These are phyloP conservation scores for Jasminum sambac DNA, from an alignment of 257 asterid genomes.

Conservation along the genomic window DNA sequence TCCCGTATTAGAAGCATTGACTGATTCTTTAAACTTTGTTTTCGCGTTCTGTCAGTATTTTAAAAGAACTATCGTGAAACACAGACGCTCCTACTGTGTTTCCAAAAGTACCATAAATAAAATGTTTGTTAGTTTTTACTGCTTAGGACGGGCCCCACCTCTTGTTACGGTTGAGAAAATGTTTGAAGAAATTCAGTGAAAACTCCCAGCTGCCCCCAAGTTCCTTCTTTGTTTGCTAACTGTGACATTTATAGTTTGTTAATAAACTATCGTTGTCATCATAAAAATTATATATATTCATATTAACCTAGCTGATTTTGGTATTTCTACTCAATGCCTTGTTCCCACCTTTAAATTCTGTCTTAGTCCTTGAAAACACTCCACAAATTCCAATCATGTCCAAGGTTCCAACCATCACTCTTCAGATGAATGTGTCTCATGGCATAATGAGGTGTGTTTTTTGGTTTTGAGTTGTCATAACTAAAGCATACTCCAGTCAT, in stretches of 20 bases:
- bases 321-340: conserved; percentile 81
- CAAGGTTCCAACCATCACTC: conserved; percentile 70
- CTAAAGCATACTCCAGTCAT: background rate
- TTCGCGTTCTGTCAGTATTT: too few species aligned
- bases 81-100: too few species aligned
- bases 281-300: background rate
- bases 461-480: background rate
- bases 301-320: conserved; percentile 61
- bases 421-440: conserved; percentile 95
- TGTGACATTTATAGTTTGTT: conserved; percentile 76
- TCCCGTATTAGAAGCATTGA: too few species aligned
- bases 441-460: conserved; percentile 71
- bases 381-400: conserved; percentile 71
- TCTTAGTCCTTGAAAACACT: conserved; percentile 56
- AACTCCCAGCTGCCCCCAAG: conserved; percentile 72
- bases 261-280: background rate
- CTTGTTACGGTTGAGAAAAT: conserved; percentile 74
- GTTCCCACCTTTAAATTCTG: conserved; percentile 69
- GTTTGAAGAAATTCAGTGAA: conserved; percentile 63
- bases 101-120: too few species aligned
- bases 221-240: conserved; percentile 80
- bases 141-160: conserved; percentile 77
- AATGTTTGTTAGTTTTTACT: too few species aligned
- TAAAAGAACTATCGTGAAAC: too few species aligned
- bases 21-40: too few species aligned